Evolutionary conservation across 202 grass and related monocot genomes (phyloP).

Genomic region (Panicum virgatum): DNA sequence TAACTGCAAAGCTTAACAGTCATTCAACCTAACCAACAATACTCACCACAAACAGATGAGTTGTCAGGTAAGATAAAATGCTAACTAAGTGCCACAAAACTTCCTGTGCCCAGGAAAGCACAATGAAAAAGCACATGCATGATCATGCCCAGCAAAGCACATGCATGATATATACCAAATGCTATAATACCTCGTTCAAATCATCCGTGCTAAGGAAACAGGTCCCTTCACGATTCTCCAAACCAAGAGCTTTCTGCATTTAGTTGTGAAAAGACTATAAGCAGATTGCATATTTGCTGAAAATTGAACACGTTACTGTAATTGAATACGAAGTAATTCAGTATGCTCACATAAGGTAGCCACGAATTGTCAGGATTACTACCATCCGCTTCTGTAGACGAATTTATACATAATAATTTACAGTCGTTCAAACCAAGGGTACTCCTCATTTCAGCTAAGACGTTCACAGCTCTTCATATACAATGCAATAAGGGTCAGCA

Average conservation of each 20-base stretch:
- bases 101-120: constrained; percentile 22
- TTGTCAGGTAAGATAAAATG: constrained; percentile 16
- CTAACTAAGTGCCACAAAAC: constrained; percentile 18
- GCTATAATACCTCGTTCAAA: constrained; percentile 76
- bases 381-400: constrained; percentile 54
- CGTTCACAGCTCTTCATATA: constrained; percentile 65
- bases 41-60: not conserved
- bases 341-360: constrained; percentile 88
- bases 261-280: constrained; percentile 37
- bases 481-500: constrained; percentile 39
- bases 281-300: constrained; percentile 49
- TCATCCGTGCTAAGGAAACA: constrained; percentile 79
- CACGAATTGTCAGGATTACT: constrained; percentile 62
- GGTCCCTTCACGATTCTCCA: constrained; percentile 54
- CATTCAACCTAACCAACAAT: constrained; percentile 17
- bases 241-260: constrained; percentile 71
- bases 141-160: constrained; percentile 20
- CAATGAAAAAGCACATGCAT: constrained; percentile 39
- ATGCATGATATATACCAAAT: constrained; percentile 21
- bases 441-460: constrained; percentile 86
- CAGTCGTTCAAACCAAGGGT: constrained; percentile 84
- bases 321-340: constrained; percentile 43
- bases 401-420: constrained; percentile 96
- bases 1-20: constrained; percentile 18
- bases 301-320: not conserved